A percentile compares a stretch with the other conserved stretches of the same genome.
phyloP scores from a whole-genome alignment of 83 land plant species.

The Picea mariana region DNA sequence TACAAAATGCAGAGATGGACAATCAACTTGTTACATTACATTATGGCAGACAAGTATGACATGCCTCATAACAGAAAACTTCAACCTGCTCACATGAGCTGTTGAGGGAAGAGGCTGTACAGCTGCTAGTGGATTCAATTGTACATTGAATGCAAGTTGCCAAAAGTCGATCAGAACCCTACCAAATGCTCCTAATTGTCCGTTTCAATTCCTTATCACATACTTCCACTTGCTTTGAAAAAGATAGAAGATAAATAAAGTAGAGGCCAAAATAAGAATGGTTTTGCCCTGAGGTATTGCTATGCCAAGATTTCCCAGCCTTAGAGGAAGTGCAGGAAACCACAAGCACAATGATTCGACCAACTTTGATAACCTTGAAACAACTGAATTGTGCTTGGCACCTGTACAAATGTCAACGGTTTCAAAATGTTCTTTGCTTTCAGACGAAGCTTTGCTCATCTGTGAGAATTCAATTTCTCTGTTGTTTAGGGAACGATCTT shows the following conservation, averaged over 20 bases:
- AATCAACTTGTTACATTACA: not conserved
- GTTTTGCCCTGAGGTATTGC: not conserved
- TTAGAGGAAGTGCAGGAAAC: not conserved
- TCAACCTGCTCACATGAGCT: constrained; percentile 9
- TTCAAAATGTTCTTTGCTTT: not conserved
- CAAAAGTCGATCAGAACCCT: constrained; percentile 11
- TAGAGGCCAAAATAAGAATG: not conserved
- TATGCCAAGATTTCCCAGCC: constrained; percentile 1
- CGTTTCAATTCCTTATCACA: not conserved
- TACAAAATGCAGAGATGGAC: not conserved
- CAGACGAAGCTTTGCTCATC: constrained; percentile 1
- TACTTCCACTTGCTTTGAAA: constrained; percentile 1
- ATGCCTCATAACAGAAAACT: not conserved
- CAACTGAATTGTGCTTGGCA: not conserved
- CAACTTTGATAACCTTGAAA: not conserved
- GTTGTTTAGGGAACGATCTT: not conserved
- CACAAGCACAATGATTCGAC: constrained; percentile 7
- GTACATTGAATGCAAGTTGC: constrained; percentile 22
- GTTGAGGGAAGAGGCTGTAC: constrained; percentile 22
- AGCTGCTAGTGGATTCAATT: constrained; percentile 27
- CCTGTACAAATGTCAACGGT: not conserved
- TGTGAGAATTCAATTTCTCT: constrained; percentile 4
- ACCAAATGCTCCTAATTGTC: constrained; percentile 3
- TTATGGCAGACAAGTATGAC: not conserved
- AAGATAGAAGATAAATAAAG: not conserved